A percentile compares a stretch with the other conserved stretches of the same genome.
Evolutionary conservation across 306 rosid genomes (phyloP).

Genomic region (Prunus campanulata): DNA sequence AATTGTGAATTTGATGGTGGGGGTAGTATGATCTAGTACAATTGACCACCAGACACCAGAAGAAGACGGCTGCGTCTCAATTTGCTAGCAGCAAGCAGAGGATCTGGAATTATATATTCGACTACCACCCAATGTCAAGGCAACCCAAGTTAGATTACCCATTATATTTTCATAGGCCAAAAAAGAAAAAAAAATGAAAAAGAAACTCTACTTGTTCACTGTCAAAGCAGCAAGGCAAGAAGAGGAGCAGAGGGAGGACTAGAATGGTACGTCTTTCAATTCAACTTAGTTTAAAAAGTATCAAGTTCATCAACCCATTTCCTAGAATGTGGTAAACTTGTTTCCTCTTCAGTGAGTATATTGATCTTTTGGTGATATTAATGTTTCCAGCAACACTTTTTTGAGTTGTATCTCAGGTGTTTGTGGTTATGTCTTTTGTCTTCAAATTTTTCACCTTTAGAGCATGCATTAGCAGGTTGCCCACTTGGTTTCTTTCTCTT

Average conservation of each 20-base stretch:
- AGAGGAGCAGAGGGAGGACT: background rate
- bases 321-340: background rate
- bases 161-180: background rate
- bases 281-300: background rate
- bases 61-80: background rate
- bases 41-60: background rate
- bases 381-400: background rate
- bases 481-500: background rate
- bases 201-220: background rate
- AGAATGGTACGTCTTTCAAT: background rate
- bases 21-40: background rate
- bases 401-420: background rate
- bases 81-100: background rate
- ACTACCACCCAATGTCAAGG: background rate
- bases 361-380: background rate
- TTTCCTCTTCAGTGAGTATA: background rate
- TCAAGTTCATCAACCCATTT: background rate
- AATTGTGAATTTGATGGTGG: background rate
- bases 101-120: background rate
- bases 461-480: background rate
- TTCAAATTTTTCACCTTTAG: background rate
- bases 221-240: background rate
- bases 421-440: background rate
- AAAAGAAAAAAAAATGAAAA: background rate
- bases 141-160: background rate